phyloP scores from a whole-genome alignment of 306 rosid genomes.

The Senna siamea region DNA sequence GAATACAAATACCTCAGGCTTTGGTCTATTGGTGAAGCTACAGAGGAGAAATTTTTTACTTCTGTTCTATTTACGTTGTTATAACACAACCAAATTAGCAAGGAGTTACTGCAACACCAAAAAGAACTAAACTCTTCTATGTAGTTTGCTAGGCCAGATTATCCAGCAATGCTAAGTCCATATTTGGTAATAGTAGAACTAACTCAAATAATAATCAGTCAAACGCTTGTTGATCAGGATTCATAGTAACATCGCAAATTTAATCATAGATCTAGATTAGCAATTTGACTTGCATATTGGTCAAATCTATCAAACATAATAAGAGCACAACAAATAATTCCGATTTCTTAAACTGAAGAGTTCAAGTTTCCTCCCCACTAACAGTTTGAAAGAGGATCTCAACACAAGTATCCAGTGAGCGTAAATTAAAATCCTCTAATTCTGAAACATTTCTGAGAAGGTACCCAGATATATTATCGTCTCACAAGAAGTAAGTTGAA shows the following conservation, averaged over 20 bases:
- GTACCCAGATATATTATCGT: background rate
- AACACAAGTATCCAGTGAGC: background rate
- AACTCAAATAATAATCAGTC: too few species aligned
- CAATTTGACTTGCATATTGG: background rate
- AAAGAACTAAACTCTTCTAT: constrained; percentile 14
- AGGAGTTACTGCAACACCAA: constrained; percentile 8
- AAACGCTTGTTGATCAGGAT: constrained; percentile 1
- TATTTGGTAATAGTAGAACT: background rate
- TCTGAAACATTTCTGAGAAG: background rate
- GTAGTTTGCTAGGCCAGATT: background rate
- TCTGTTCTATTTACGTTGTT: background rate
- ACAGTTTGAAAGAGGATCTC: background rate
- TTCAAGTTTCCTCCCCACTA: constrained; percentile 1
- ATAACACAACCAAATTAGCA: background rate
- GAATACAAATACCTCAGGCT: background rate
- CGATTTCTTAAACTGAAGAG: background rate
- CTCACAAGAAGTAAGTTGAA: background rate
- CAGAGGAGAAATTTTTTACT: background rate
- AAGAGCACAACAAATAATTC: background rate
- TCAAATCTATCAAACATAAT: background rate
- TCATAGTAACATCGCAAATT: background rate
- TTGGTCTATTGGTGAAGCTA: background rate
- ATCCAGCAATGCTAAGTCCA: background rate
- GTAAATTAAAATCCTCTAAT: background rate
- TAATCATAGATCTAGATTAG: background rate